Percentiles rank a stretch among this genome's conserved stretches.
These are phyloP conservation scores for Chaetomiaceae sp. DNA, from an alignment of 2,329 filamentous ascomycete species.

Conservation along the genomic window DNA sequence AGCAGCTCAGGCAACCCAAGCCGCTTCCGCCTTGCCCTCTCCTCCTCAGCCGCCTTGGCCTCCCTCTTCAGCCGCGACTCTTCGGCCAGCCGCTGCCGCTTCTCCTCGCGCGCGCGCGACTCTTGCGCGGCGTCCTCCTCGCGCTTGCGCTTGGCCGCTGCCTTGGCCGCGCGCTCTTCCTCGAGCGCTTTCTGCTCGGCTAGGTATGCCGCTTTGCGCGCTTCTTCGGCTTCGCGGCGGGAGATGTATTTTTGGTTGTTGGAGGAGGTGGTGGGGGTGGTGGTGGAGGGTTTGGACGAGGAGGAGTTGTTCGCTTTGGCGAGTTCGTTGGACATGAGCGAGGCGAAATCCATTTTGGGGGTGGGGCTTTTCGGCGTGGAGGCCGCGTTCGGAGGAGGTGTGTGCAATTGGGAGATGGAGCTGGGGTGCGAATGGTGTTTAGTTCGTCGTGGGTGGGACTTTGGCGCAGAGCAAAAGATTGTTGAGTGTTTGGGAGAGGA, in stretches of 20 bases:
- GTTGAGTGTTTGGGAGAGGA: too few relatives aligned
- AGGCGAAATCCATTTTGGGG: slow-evolving; percentile 82
- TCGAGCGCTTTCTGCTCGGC: slow-evolving; percentile 75
- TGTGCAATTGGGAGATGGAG: background rate
- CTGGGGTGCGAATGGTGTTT: too few relatives aligned
- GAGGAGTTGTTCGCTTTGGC: slow-evolving; percentile 61
- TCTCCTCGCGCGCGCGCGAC: slow-evolving; percentile 69
- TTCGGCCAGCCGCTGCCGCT: slow-evolving; percentile 73
- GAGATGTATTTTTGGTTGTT: slow-evolving; percentile 66
- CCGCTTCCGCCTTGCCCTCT: slow-evolving; percentile 66
- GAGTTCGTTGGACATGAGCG: slow-evolving; percentile 89
- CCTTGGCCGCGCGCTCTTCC: slow-evolving; percentile 62
- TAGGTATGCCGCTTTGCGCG: slow-evolving; percentile 72
- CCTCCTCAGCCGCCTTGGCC: slow-evolving; percentile 68
- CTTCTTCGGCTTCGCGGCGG: slow-evolving; percentile 79
- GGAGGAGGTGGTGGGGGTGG: slow-evolving; percentile 11
- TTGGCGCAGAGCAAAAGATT: too few relatives aligned
- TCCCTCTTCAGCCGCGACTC: slow-evolving; percentile 67
- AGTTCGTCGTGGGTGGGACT: too few relatives aligned
- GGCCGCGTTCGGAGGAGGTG: background rate
- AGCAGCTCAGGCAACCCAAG: slow-evolving; percentile 74
- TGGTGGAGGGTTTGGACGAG: slow-evolving; percentile 24
- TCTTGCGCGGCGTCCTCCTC: slow-evolving; percentile 79
- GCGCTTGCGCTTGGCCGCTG: slow-evolving; percentile 75
- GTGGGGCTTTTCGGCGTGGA: background rate